Evolutionary conservation across 805 yeast species (phyloP).

Genomic region (Lipomyces yamanashiensis): DNA sequence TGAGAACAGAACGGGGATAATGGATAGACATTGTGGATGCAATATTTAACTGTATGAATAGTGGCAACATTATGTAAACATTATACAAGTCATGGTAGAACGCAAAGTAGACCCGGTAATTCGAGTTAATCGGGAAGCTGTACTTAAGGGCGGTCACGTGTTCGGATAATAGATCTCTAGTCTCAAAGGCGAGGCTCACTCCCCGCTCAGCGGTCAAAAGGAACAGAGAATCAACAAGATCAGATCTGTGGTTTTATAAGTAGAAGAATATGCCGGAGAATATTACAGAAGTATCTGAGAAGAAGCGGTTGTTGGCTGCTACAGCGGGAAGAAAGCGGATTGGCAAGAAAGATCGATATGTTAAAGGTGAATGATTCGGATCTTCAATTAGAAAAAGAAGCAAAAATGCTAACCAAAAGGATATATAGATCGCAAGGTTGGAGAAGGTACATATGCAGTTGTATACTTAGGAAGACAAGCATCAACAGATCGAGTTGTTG

Average conservation of each 20-base stretch:
- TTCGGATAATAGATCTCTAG: too few relatives aligned
- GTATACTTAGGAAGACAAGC: conserved; percentile 57
- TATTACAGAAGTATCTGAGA: not conserved
- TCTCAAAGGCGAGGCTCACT: too few relatives aligned
- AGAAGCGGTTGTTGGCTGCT: not conserved
- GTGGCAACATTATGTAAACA: too few relatives aligned
- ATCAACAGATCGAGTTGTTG: conserved; percentile 64
- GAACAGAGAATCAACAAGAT: too few relatives aligned
- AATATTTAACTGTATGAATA: too few relatives aligned
- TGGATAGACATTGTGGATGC: not conserved
- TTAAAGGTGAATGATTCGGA: conserved; percentile 12
- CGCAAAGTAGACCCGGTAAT: too few relatives aligned
- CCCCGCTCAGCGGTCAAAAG: not conserved
- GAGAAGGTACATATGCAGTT: conserved; percentile 99
- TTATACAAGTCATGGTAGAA: too few relatives aligned
- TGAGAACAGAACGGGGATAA: not conserved
- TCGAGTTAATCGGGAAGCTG: too few relatives aligned
- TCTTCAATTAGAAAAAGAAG: not conserved
- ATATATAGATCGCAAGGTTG: conserved; percentile 74
- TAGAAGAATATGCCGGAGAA: not conserved
- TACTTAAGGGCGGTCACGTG: too few relatives aligned
- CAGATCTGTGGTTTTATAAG: not conserved
- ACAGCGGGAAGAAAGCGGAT: not conserved
- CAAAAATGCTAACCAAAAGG: not conserved
- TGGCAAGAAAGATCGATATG: conserved; percentile 24